phyloP scores from a whole-genome alignment of 75 land plant genomes.

The Ceratopteris richardii region DNA sequence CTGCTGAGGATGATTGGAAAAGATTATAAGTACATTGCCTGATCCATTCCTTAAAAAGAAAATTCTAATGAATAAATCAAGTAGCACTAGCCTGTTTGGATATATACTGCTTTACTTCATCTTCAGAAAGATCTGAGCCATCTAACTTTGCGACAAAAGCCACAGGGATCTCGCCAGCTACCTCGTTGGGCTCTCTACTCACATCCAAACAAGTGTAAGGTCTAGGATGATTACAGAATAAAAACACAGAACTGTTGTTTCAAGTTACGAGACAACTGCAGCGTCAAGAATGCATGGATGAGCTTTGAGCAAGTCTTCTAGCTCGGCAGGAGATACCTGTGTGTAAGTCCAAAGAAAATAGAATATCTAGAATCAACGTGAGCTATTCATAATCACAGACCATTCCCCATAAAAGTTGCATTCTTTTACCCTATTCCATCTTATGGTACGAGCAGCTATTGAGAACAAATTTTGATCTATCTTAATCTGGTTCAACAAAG shows the following conservation, averaged over 20 bases:
- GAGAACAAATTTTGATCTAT: too few relatives aligned
- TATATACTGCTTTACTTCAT: constrained; percentile 44
- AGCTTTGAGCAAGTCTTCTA: constrained; percentile 52
- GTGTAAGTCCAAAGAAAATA: too few relatives aligned
- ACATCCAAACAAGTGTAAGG: too few relatives aligned
- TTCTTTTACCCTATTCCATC: too few relatives aligned
- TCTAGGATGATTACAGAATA: background rate
- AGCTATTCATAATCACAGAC: too few relatives aligned
- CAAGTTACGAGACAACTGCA: constrained; percentile 75
- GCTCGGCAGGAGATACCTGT: constrained; percentile 84
- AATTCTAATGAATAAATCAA: background rate
- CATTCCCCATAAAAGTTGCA: too few relatives aligned
- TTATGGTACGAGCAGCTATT: too few relatives aligned
- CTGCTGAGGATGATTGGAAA: constrained; percentile 11
- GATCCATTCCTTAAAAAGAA: background rate
- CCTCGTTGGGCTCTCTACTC: constrained; percentile 34
- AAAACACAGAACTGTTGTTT: background rate
- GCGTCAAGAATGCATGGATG: constrained; percentile 72
- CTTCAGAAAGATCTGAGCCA: constrained; percentile 25
- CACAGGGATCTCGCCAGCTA: constrained; percentile 50
- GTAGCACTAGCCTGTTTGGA: constrained; percentile 33
- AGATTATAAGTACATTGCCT: too few relatives aligned
- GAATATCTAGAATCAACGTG: too few relatives aligned
- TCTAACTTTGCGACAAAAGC: constrained; percentile 41
- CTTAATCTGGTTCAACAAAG: too few relatives aligned